Conservation (phyloP, 768 basidiomycete species). For the Mycena polygramma region DNA sequence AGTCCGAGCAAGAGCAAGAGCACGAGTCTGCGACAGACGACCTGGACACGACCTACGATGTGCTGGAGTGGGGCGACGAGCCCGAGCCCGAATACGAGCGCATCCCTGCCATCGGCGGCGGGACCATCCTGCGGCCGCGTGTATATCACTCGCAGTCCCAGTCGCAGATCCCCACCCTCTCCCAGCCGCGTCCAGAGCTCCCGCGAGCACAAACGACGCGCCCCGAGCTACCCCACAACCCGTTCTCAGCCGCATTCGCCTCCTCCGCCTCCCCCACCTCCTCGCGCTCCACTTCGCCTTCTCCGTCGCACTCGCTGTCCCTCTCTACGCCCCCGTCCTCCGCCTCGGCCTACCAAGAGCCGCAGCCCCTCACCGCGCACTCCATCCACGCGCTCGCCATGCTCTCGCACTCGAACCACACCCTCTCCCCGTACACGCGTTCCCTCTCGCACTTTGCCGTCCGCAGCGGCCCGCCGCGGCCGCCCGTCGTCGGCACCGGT, state of each 20-base stretch:
- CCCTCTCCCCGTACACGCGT: slow-evolving; percentile 93
- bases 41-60: slow-evolving; percentile 65
- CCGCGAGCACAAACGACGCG: slow-evolving; percentile 38
- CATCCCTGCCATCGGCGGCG: slow-evolving; percentile 93
- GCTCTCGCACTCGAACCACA: slow-evolving; percentile 91
- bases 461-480: slow-evolving; percentile 83
- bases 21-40: slow-evolving; percentile 50
- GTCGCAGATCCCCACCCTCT: slow-evolving; percentile 37
- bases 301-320: slow-evolving; percentile 37
- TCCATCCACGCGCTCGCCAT: slow-evolving; percentile 89
- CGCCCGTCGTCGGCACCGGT: slow-evolving; percentile 30
- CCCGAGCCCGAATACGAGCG: slow-evolving; percentile 81
- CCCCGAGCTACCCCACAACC: slow-evolving; percentile 37
- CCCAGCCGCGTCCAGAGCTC: slow-evolving; percentile 28
- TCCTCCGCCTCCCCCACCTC: slow-evolving; percentile 32
- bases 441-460: slow-evolving; percentile 93
- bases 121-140: slow-evolving; percentile 86
- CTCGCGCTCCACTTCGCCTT: slow-evolving; percentile 36
- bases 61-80: slow-evolving; percentile 76
- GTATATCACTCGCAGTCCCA: slow-evolving; percentile 89
- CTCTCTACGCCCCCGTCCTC: slow-evolving; percentile 39
- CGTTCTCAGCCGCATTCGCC: slow-evolving; percentile 37
- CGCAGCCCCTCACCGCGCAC: slow-evolving; percentile 75
- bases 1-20: slow-evolving; percentile 62
- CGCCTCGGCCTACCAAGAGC: slow-evolving; percentile 54